Evolutionary conservation across 208 protist genomes (phyloP), one percentile per base, ranked within the genome.

Genomic region (Phytomonas francai): DNA sequence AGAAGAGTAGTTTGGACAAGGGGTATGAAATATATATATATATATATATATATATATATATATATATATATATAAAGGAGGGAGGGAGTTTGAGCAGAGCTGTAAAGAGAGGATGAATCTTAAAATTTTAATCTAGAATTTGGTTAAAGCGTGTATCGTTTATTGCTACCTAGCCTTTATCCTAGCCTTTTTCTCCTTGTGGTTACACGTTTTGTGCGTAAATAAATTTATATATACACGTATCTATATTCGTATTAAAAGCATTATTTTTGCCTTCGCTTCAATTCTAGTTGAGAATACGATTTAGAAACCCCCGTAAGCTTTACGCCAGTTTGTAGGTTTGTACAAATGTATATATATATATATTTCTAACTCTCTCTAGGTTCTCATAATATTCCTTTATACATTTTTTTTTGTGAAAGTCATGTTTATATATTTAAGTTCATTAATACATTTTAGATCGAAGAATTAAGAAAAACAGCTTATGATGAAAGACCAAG

Each of bases 401-500:
- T 54, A 49, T 2, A 28, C 34, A 14, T 9, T 68, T 67, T 51
- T 66, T 68, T 54, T 54, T 54, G 19, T 7, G 11, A 6, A 2
- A 25, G 45, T 19, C 45, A 54, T 54, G 19, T 22, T 9, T 22
- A 54, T 54, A 54, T 54, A 25, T 54, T 61, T 61, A 34, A 33
- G 25, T 61, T 59, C 45, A 61, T 22, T 9, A 39, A 31, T 36
- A 30, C 49, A 61, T 61, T 65, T 36, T 58, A 70, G 45, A 56
- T 59, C 56, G 64, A 28, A 32, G 61, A 3, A 3, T 32, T 25
- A 34, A 34, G 61, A 49, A 54, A 54, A 25, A 54, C 45, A 25
- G 22, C 45, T 25, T 54, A 54, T 25, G 45, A 54, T 22, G 45
- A 54, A 54, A 54, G 45, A 54, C 25, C 45, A 25, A 25, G 45